These are phyloP conservation scores for Lactarius vividus DNA, from an alignment of 768 basidiomycete genomes.

Conservation along the genomic window DNA sequence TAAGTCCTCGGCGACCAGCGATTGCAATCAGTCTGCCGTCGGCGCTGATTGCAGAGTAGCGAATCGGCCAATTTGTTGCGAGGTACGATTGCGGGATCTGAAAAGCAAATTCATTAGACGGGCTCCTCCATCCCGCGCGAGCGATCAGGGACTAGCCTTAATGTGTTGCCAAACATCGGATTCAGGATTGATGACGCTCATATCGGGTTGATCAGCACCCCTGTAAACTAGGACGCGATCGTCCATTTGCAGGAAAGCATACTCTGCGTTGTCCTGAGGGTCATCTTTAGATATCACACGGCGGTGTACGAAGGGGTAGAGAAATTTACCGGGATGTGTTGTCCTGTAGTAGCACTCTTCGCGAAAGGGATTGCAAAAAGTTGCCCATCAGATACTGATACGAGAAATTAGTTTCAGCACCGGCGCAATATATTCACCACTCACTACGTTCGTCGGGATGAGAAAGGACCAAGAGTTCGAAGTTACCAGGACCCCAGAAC, in stretches of 20 bases:
- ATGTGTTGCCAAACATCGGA: constrained; percentile 98
- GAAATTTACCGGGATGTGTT: constrained; percentile 79
- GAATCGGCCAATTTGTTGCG: constrained; percentile 89
- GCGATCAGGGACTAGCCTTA: constrained; percentile 48
- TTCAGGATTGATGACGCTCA: constrained; percentile 97
- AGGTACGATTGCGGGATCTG: constrained; percentile 90
- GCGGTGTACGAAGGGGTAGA: neutral
- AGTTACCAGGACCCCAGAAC: constrained; percentile 95
- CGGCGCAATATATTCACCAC: constrained; percentile 23
- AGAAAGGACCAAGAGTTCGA: constrained; percentile 79
- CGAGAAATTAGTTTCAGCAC: constrained; percentile 4
- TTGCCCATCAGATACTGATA: constrained; percentile 59
- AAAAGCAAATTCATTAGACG: constrained; percentile 14
- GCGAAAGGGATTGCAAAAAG: constrained; percentile 88
- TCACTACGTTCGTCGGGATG: constrained; percentile 51
- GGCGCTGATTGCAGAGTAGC: constrained; percentile 83
- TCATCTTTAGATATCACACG: constrained; percentile 9
- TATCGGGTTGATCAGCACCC: constrained; percentile 95
- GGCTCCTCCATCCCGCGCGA: neutral
- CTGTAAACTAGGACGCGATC: constrained; percentile 91
- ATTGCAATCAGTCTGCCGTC: constrained; percentile 92
- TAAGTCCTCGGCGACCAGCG: constrained; percentile 85
- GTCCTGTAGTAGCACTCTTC: constrained; percentile 88
- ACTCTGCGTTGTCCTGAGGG: constrained; percentile 86
- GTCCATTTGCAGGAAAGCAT: constrained; percentile 94